Conservation (phyloP, 192 early-diverging fungal genomes). For the Entomortierella parvispora region DNA sequence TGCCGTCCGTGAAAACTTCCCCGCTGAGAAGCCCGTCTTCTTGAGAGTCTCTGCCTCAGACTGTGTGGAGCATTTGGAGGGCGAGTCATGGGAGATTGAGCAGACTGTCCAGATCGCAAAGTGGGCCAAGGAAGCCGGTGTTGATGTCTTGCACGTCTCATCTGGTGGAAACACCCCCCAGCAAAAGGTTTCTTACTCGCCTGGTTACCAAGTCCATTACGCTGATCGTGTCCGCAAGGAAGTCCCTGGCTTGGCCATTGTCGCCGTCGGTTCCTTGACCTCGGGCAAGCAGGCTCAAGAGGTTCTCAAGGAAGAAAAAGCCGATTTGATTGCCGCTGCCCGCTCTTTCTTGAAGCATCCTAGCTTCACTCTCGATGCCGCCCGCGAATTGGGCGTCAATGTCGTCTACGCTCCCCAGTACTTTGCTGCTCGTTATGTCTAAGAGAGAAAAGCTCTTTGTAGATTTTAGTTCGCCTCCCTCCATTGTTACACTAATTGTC, state of each 20-base stretch:
- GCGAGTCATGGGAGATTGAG: conserved; percentile 71
- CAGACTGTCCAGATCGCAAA: conserved; percentile 76
- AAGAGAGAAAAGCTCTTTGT: background rate
- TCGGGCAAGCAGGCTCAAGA: conserved; percentile 75
- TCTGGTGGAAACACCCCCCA: conserved; percentile 74
- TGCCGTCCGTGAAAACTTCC: conserved; percentile 77
- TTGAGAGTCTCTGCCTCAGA: conserved; percentile 85
- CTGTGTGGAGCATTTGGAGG: conserved; percentile 58
- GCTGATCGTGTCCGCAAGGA: conserved; percentile 70
- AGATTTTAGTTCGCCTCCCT: background rate
- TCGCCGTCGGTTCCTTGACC: conserved; percentile 80
- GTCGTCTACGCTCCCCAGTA: conserved; percentile 74
- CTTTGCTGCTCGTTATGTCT: conserved; percentile 12
- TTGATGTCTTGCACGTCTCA: conserved; percentile 89
- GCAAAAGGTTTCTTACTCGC: conserved; percentile 59
- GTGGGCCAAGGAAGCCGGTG: conserved; percentile 71
- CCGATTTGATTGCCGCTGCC: conserved; percentile 82
- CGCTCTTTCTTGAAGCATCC: conserved; percentile 78
- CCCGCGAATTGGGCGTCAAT: conserved; percentile 69
- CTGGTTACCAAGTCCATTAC: conserved; percentile 80
- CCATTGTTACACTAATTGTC: background rate
- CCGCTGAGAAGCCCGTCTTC: conserved; percentile 83
- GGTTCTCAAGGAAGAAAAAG: conserved; percentile 67
- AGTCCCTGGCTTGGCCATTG: conserved; percentile 65
- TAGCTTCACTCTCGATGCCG: conserved; percentile 73